phyloP scores from a whole-genome alignment of 1,284 basidiomycete genomes.

The Ganoderma lucidum region DNA sequence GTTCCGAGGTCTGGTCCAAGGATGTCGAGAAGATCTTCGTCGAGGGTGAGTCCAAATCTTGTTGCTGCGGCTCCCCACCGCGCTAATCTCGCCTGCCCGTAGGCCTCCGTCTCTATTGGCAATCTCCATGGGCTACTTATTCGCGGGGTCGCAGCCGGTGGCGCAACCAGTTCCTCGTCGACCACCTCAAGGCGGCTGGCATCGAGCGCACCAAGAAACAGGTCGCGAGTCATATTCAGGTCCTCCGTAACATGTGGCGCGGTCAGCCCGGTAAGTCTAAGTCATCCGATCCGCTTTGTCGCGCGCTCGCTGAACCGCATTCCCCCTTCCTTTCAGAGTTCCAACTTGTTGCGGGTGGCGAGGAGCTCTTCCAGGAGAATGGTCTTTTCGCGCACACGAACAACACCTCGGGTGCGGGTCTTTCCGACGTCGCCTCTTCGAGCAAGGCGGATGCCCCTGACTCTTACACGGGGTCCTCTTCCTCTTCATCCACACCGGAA shows the following conservation, averaged over 20 bases:
- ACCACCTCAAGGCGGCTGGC: constrained; percentile 71
- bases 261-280: constrained; percentile 71
- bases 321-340: constrained; percentile 50
- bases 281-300: constrained; percentile 28
- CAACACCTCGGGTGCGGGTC: constrained; percentile 27
- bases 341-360: constrained; percentile 74
- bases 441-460: constrained; percentile 31
- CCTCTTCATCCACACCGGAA: constrained; percentile 35
- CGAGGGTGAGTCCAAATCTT: constrained; percentile 54
- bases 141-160: constrained; percentile 79
- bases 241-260: constrained; percentile 86
- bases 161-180: constrained; percentile 85
- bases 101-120: constrained; percentile 81
- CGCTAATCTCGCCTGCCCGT: constrained; percentile 23
- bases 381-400: constrained; percentile 47
- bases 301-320: constrained; percentile 40
- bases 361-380: constrained; percentile 68
- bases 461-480: constrained; percentile 33
- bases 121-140: constrained; percentile 80
- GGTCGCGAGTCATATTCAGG: constrained; percentile 85
- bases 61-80: constrained; percentile 10
- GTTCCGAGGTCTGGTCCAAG: constrained; percentile 85
- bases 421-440: constrained; percentile 26
- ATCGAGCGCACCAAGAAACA: constrained; percentile 81
- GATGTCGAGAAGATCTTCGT: constrained; percentile 77